Conservation (phyloP, 139 green algal species). For the Coelastrella sp. region DNA sequence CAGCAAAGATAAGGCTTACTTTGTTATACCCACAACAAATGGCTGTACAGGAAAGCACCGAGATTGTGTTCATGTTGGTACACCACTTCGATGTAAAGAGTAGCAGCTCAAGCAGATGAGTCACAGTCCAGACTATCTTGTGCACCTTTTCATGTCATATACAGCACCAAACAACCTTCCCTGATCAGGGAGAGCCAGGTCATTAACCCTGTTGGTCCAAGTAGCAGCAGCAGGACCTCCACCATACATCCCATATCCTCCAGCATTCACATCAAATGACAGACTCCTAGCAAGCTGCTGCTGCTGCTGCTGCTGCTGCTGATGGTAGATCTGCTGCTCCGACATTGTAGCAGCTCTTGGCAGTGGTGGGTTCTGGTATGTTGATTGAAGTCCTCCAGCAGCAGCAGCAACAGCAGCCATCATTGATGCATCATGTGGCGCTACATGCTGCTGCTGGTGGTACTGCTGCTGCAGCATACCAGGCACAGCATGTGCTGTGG, state of each 20-base stretch:
- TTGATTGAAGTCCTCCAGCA: neutral
- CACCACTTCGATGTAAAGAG: too few species aligned
- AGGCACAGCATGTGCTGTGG: neutral
- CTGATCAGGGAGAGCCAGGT: too few species aligned
- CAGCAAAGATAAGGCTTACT: too few species aligned
- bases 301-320: conserved; percentile 46
- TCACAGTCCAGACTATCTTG: too few species aligned
- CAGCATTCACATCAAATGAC: conserved; percentile 15
- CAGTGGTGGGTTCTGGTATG: neutral
- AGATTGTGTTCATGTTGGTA: too few species aligned
- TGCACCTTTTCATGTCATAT: conserved; percentile 48
- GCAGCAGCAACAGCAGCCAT: neutral
- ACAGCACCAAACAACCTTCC: conserved; percentile 20
- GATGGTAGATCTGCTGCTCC: conserved; percentile 30
- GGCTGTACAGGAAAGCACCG: too few species aligned
- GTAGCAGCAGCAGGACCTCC: neutral
- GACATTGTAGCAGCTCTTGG: neutral
- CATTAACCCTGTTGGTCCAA: too few species aligned
- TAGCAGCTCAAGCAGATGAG: neutral
- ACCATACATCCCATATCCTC: neutral
- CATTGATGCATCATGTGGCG: neutral
- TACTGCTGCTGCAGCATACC: conserved; percentile 14
- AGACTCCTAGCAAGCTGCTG: conserved; percentile 17
- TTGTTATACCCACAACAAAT: too few species aligned
- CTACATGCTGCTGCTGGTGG: neutral